phyloP scores from a whole-genome alignment of 192 early-diverging fungal genomes.

The Pilaira anomala region DNA sequence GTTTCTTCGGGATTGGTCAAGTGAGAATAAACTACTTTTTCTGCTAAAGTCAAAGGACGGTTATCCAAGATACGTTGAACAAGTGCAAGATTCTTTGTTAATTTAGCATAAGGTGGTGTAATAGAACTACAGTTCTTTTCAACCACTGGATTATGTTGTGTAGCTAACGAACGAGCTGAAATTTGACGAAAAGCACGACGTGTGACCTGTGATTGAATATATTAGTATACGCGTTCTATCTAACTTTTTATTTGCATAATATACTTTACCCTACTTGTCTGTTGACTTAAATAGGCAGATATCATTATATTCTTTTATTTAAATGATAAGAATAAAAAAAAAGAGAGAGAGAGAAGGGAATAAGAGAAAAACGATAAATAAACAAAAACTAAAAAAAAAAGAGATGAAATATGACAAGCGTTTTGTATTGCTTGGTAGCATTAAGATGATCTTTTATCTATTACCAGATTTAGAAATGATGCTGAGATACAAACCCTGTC shows the following conservation, averaged over 20 bases:
- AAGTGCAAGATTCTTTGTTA: conserved; percentile 43
- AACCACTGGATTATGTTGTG: conserved; percentile 30
- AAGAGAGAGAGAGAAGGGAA: too few species aligned
- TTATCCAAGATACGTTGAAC: conserved; percentile 48
- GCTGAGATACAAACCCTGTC: too few species aligned
- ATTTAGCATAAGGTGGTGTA: conserved; percentile 51
- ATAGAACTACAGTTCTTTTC: conserved; percentile 44
- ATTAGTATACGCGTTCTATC: neutral
- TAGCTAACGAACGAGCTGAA: conserved; percentile 19
- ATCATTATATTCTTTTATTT: neutral
- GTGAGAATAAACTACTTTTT: conserved; percentile 96
- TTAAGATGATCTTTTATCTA: too few species aligned
- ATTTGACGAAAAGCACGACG: conserved; percentile 1
- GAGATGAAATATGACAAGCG: too few species aligned
- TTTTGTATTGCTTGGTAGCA: too few species aligned
- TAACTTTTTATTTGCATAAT: neutral
- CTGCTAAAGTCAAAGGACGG: conserved; percentile 81
- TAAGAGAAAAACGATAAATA: too few species aligned
- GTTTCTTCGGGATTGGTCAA: conserved; percentile 64
- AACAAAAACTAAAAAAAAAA: too few species aligned
- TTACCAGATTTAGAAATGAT: too few species aligned
- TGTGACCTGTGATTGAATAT: conserved; percentile 3
- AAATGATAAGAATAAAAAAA: too few species aligned
- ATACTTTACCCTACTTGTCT: conserved; percentile 10
- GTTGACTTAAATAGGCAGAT: conserved; percentile 3